phyloP scores from a whole-genome alignment of 2,329 filamentous ascomycete species.

The Xylaria sp. region DNA sequence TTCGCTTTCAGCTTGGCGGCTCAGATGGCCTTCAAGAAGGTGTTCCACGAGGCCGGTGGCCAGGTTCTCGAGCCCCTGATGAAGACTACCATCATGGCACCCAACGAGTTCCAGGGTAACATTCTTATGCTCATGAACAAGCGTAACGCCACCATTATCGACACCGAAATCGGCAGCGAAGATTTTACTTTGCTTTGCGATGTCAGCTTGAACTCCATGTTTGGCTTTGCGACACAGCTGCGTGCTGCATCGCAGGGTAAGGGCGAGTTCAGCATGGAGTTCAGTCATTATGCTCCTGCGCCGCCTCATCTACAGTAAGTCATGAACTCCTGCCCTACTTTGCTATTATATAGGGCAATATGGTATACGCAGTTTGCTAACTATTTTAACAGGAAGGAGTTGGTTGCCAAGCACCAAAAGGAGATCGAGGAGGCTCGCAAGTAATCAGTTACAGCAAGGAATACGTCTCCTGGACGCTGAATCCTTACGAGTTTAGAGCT shows the following conservation, averaged over 20 bases:
- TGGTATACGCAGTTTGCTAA: constrained; percentile 8
- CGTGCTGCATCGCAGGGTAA: constrained; percentile 96
- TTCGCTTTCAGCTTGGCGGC: constrained; percentile 95
- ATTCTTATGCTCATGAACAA: constrained; percentile 97
- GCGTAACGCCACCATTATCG: constrained; percentile 91
- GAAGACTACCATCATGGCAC: constrained; percentile 97
- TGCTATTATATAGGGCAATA: constrained; percentile 23
- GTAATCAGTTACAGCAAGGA: constrained; percentile 20
- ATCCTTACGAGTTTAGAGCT: background rate
- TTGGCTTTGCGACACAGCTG: constrained; percentile 92
- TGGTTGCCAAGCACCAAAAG: constrained; percentile 67
- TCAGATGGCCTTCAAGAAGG: constrained; percentile 95
- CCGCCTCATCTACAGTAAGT: constrained; percentile 88
- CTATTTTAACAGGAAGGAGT: constrained; percentile 60
- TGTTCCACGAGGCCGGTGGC: constrained; percentile 82
- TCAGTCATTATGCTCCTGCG: constrained; percentile 91
- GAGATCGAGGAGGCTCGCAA: constrained; percentile 59
- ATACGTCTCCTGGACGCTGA: background rate
- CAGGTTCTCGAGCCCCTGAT: constrained; percentile 94
- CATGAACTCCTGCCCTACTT: constrained; percentile 7
- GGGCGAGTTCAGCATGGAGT: constrained; percentile 99
- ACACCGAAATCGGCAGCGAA: constrained; percentile 92
- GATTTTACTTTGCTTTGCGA: constrained; percentile 94
- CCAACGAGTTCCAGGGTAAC: constrained; percentile 96
- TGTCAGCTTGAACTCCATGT: constrained; percentile 96